Conservation (phyloP, 345 rosid genomes). For the Lagerstroemia speciosa region DNA sequence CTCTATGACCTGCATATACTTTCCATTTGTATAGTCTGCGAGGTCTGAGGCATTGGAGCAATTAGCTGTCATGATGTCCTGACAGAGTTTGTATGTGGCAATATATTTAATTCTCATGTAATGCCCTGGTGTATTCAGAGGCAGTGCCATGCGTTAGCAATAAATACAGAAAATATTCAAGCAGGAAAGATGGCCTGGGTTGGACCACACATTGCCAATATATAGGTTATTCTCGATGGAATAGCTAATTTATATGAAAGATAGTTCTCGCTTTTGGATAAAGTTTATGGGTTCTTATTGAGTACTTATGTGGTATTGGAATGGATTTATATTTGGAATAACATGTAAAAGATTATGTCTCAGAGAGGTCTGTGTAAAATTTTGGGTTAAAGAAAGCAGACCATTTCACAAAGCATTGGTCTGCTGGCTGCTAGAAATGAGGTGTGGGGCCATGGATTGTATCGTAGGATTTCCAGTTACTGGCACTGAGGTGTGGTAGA, state of each 20-base stretch:
- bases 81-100: background rate
- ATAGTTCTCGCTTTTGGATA: background rate
- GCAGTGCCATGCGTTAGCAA: background rate
- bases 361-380: background rate
- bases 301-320: background rate
- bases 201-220: background rate
- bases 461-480: background rate
- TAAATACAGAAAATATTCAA: background rate
- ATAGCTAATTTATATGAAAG: background rate
- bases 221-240: background rate
- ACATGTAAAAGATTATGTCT: background rate
- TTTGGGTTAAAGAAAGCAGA: background rate
- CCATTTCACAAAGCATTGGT: background rate
- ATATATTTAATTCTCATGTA: background rate
- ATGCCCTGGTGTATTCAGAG: background rate
- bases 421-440: background rate
- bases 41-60: background rate
- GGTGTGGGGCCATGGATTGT: background rate
- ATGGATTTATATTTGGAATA: background rate
- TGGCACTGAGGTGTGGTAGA: background rate
- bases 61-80: background rate
- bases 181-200: background rate
- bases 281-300: background rate
- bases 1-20: background rate
- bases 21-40: background rate